These are phyloP conservation scores for Aspergillus costaricaensis DNA, from an alignment of 2,329 filamentous ascomycete genomes.

Conservation along the genomic window DNA sequence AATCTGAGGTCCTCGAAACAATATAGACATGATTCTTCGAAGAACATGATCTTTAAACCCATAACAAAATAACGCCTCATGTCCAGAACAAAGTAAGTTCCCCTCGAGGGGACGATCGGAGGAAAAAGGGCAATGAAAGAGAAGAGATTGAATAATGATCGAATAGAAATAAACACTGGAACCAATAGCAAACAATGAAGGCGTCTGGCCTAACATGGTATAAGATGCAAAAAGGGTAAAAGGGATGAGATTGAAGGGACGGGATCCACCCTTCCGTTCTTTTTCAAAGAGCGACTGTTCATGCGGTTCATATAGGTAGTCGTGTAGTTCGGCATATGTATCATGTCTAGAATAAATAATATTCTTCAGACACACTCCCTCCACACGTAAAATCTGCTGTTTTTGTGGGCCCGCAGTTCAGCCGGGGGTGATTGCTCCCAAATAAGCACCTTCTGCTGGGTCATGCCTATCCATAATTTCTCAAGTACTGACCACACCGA, in stretches of 20 bases:
- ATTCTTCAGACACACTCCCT: slow-evolving; percentile 1
- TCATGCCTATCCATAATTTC: neutral
- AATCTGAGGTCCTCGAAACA: slow-evolving; percentile 8
- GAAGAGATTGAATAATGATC: slow-evolving; percentile 6
- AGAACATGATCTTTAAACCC: slow-evolving; percentile 10
- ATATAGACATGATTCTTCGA: slow-evolving; percentile 17
- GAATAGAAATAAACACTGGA: neutral
- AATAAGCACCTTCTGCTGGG: neutral
- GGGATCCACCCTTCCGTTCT: slow-evolving; percentile 3
- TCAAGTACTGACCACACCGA: neutral
- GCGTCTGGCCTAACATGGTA: slow-evolving; percentile 2
- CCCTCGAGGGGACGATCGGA: slow-evolving; percentile 10
- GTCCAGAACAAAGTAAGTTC: slow-evolving; percentile 4
- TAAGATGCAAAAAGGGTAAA: slow-evolving; percentile 1
- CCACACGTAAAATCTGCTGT: neutral
- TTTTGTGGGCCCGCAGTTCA: neutral
- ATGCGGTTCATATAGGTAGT: slow-evolving; percentile 25
- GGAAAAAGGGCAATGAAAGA: slow-evolving; percentile 6
- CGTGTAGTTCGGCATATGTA: slow-evolving; percentile 22
- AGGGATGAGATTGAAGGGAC: neutral
- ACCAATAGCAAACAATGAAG: neutral
- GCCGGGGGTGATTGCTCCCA: neutral
- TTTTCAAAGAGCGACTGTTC: slow-evolving; percentile 15
- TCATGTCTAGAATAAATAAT: slow-evolving; percentile 20
- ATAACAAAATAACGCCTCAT: slow-evolving; percentile 14